These are phyloP conservation scores for Colletotrichum karsti DNA, from an alignment of 2,329 filamentous ascomycete species.

Conservation along the genomic window DNA sequence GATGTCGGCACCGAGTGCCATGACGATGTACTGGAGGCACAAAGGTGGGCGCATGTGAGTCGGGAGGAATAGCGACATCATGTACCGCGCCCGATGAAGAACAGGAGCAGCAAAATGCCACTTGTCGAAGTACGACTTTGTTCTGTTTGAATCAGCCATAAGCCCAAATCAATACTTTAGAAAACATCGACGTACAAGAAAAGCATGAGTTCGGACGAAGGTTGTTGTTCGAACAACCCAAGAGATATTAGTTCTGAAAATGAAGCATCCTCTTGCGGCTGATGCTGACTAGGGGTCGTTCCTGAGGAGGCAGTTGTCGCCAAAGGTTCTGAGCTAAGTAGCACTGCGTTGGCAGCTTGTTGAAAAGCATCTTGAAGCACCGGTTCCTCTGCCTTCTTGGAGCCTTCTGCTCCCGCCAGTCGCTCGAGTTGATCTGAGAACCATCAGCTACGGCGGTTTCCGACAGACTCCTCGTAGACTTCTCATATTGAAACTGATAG, in stretches of 20 bases:
- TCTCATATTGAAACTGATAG: not conserved
- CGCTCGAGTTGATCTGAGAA: not conserved
- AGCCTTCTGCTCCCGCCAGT: constrained; percentile 26
- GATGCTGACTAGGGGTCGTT: not conserved
- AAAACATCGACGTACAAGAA: constrained; percentile 33
- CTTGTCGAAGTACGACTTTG: constrained; percentile 30
- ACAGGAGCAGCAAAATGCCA: constrained; percentile 30
- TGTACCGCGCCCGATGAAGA: constrained; percentile 29
- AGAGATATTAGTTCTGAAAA: constrained; percentile 32
- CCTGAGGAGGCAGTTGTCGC: too few species aligned
- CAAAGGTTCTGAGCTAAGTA: too few species aligned
- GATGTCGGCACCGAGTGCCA: constrained; percentile 29
- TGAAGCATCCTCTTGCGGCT: constrained; percentile 1
- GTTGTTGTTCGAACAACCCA: constrained; percentile 40
- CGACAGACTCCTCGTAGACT: not conserved
- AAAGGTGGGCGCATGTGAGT: constrained; percentile 32
- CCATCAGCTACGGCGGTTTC: constrained; percentile 33
- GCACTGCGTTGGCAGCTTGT: too few species aligned
- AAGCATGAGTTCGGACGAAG: constrained; percentile 35
- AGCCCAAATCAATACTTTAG: too few species aligned
- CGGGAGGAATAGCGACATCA: constrained; percentile 22
- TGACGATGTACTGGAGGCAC: constrained; percentile 33
- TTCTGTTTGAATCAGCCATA: constrained; percentile 7
- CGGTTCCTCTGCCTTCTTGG: too few species aligned
- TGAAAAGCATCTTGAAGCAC: constrained; percentile 16